phyloP scores from a whole-genome alignment of 2,329 filamentous ascomycete species.

The Hypoxylon sp. region DNA sequence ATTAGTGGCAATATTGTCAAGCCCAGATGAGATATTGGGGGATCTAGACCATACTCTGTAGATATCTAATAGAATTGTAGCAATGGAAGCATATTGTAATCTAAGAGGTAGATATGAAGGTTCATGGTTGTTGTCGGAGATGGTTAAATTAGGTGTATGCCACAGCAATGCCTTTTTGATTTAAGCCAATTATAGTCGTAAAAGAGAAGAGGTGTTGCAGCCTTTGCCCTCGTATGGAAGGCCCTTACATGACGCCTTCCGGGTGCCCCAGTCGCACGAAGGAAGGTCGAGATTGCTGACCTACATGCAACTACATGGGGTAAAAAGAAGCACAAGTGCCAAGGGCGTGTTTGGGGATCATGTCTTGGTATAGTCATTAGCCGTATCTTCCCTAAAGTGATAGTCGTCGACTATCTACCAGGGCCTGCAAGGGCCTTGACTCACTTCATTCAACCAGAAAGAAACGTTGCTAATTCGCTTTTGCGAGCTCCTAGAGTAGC shows the following conservation, averaged over 20 bases:
- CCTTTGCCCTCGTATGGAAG: background rate
- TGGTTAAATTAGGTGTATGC: background rate
- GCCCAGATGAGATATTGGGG: background rate
- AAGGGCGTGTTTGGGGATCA: conserved; percentile 8
- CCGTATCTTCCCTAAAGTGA: background rate
- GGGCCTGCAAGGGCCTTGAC: background rate
- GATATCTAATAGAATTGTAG: background rate
- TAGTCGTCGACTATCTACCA: conserved; percentile 7
- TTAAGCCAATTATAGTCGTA: background rate
- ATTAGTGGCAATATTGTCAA: background rate
- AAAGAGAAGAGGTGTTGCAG: background rate
- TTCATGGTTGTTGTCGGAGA: background rate
- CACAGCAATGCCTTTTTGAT: background rate
- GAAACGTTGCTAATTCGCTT: background rate
- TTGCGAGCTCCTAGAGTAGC: background rate
- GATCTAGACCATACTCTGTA: conserved; percentile 2
- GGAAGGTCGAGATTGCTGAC: background rate
- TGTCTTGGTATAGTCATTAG: conserved; percentile 24
- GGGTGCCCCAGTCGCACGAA: background rate
- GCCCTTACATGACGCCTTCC: background rate
- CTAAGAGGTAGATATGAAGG: background rate
- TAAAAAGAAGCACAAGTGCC: conserved; percentile 8
- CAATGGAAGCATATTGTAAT: background rate
- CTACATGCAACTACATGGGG: background rate
- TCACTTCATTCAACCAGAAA: background rate